These are phyloP conservation scores for Penicillium cinerascens DNA, from an alignment of 495 filamentous ascomycete species.

Conservation along the genomic window DNA sequence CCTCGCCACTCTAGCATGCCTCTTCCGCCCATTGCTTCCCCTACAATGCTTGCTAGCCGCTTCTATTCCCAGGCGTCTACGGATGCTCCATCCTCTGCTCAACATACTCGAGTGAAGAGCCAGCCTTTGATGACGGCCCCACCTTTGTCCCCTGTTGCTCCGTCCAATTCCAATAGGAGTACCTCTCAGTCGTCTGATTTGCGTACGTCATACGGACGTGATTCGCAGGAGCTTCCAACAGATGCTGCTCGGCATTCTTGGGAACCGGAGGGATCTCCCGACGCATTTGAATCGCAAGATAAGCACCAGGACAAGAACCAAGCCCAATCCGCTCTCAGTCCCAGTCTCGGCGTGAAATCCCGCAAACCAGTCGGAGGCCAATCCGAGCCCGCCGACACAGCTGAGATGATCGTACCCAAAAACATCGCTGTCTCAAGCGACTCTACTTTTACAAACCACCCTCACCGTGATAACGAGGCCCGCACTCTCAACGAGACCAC, in stretches of 20 bases:
- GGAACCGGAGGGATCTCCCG: neutral
- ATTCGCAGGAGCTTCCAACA: neutral
- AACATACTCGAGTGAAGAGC: constrained; percentile 10
- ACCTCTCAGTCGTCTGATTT: neutral
- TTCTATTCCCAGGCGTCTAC: constrained; percentile 21
- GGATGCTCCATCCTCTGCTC: constrained; percentile 1
- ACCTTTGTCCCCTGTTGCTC: constrained; percentile 10
- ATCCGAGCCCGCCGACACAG: neutral
- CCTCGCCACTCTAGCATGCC: constrained; percentile 12
- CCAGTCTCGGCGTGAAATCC: neutral
- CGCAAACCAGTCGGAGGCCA: neutral
- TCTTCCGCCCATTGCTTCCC: constrained; percentile 4
- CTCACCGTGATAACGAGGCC: constrained; percentile 19
- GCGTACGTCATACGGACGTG: neutral
- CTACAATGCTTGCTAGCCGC: constrained; percentile 7
- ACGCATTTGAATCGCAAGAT: neutral
- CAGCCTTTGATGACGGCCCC: constrained; percentile 12
- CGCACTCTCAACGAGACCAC: constrained; percentile 20
- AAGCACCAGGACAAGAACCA: neutral
- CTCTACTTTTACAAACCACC: constrained; percentile 17
- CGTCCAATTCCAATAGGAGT: constrained; percentile 6
- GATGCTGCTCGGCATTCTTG: neutral
- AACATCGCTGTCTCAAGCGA: constrained; percentile 9
- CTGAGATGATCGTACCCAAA: neutral
- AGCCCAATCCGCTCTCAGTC: neutral